Conservation (phyloP, 139 green algal genomes). For the Closterium sp. region DNA sequence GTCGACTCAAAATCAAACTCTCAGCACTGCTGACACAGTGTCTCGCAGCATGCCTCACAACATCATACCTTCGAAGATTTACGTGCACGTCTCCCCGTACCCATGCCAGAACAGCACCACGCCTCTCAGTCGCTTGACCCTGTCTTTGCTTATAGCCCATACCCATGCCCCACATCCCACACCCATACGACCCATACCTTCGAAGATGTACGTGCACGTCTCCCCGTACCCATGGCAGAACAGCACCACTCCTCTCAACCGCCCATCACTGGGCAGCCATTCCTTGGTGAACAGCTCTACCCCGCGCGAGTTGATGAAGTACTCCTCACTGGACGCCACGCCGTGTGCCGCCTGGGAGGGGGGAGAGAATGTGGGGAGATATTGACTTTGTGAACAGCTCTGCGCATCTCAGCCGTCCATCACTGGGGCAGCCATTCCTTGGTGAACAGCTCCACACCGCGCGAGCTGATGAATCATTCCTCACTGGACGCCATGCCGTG, state of each 20-base stretch:
- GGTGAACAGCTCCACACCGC: not conserved
- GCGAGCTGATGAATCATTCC: not conserved
- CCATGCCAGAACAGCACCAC: conserved; percentile 3
- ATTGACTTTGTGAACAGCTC: not conserved
- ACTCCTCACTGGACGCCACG: not conserved
- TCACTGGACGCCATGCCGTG: not conserved
- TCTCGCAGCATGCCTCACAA: too few species aligned
- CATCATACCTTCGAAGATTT: not conserved
- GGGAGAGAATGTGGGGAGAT: not conserved
- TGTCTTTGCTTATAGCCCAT: not conserved
- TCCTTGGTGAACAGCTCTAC: not conserved
- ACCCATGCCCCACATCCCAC: too few species aligned
- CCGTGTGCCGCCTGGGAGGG: not conserved
- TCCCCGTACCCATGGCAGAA: conserved; percentile 10
- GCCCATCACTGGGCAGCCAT: not conserved
- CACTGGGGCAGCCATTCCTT: not conserved
- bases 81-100: not conserved
- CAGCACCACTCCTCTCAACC: not conserved
- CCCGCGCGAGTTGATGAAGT: not conserved
- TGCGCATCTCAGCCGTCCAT: not conserved
- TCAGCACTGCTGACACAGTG: too few species aligned
- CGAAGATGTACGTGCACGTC: not conserved
- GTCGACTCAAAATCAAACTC: too few species aligned
- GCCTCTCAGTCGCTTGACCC: not conserved
- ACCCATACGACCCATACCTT: not conserved